Evolutionary conservation across 176 grass and related monocot genomes (phyloP).

Genomic region (Paspalum notatum): DNA sequence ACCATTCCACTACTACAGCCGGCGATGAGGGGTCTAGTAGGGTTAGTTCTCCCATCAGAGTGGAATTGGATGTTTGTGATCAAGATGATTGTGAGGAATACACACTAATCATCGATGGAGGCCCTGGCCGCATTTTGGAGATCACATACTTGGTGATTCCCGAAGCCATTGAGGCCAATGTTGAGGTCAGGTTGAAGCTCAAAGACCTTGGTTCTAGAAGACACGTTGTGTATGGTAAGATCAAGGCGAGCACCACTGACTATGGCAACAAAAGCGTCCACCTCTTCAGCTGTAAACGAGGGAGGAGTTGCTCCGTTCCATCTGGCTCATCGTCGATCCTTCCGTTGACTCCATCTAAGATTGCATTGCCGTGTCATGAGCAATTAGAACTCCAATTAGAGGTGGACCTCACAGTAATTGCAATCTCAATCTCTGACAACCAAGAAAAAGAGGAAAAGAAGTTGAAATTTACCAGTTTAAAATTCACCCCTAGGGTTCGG

Average conservation of each 20-base stretch:
- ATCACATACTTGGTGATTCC: neutral
- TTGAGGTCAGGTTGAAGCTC: neutral
- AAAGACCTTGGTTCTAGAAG: neutral
- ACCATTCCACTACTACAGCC: too few species aligned
- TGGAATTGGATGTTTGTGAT: neutral
- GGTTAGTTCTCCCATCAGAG: neutral
- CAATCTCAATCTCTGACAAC: neutral
- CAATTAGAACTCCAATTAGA: neutral
- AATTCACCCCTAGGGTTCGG: neutral
- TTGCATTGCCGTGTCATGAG: neutral
- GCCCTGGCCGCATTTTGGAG: neutral
- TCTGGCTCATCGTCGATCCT: neutral
- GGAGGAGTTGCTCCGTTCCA: neutral
- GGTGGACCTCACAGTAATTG: conserved; percentile 3
- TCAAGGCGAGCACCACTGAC: neutral
- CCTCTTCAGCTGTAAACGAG: neutral
- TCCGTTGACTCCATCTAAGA: neutral
- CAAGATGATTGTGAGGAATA: neutral
- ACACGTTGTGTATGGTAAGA: neutral
- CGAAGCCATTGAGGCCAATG: neutral
- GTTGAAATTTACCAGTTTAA: neutral
- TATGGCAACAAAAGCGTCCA: conserved; percentile 12
- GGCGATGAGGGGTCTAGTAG: too few species aligned
- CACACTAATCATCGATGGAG: neutral
- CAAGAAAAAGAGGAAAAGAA: neutral